Evolutionary conservation across 2,329 filamentous ascomycete species (phyloP).

Genomic region (Onygenales sp.): DNA sequence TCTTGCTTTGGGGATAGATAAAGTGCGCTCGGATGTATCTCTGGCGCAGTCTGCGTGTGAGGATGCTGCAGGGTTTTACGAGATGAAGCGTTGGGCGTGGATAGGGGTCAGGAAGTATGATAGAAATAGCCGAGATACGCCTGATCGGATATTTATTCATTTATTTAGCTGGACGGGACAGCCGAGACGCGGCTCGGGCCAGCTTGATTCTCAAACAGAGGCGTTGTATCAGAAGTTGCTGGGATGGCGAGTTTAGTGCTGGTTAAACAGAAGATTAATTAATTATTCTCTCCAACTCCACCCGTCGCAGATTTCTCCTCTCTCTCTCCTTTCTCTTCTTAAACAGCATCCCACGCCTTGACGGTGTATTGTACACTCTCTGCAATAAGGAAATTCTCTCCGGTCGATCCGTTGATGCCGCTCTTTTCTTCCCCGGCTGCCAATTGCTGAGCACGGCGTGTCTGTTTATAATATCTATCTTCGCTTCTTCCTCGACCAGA

Average conservation of each 20-base stretch:
- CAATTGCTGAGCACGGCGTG: no score
- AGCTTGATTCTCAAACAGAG: background rate
- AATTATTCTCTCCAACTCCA: background rate
- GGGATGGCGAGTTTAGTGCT: background rate
- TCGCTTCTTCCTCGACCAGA: no score
- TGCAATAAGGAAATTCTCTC: background rate
- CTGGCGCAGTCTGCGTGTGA: no score
- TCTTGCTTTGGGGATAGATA: no score
- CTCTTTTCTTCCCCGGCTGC: background rate
- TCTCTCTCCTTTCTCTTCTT: background rate
- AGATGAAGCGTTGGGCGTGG: no score
- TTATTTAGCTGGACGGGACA: background rate
- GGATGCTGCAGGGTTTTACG: no score
- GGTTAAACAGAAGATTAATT: background rate
- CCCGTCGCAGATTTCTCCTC: background rate
- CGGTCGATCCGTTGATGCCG: constrained; percentile 9
- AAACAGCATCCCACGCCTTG: background rate
- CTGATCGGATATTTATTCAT: no score
- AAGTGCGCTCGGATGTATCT: no score
- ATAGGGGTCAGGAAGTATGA: no score
- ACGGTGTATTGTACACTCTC: background rate
- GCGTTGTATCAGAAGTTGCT: background rate
- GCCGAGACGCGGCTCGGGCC: background rate
- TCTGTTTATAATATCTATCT: no score
- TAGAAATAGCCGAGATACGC: no score